Evolutionary conservation across 2,329 filamentous ascomycete genomes (phyloP), one percentile per base, ranked within the genome.

Genomic region (Cladosporium cucumerinum): DNA sequence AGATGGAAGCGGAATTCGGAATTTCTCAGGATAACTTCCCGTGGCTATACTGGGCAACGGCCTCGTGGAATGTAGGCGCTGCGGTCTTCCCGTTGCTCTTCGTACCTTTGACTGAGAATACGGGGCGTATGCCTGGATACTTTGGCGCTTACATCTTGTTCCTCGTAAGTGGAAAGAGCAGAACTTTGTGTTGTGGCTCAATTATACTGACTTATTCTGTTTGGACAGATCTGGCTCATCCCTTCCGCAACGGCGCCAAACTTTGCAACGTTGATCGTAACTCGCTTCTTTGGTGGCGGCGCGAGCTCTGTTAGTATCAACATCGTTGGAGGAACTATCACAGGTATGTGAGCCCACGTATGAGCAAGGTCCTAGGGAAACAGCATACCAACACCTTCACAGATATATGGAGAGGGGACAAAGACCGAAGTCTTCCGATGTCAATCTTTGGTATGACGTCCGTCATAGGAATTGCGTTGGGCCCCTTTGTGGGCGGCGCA

Each of bases 181-280:
- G 2, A 11, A 43, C 8, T 43, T 8, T 5, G n/a, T 43, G 18
- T 5, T 11, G 6, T 2, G 39, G 1, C 18, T 43, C 39, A 8
- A 10, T n/a, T n/a, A 0, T 10, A 21, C 39, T 46, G 10, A 21
- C 39, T 46, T 4, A 2, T 12, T 21, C n/a, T 21, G n/a, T 3
- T 46, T 46, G 39, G 5, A 21, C n/a, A 46, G 26, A 80, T 86
- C 54, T 85, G 86, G 66, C 81, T 85, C 63, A 82, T 87, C 57
- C 82, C 83, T 0, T 81, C 84, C 14, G 85, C 82, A 2, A 80
- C 84, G 1, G 83, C 84, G 0, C 77, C 79, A 39, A 85, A 86
- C 67, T 61, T 86, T 0, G 68, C 83, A 36, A 86, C 84, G 0
- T 80, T 87, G 65, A 77, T 87, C 70, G 66, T 86, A 11, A 82